Evolutionary conservation across 495 filamentous ascomycete genomes (phyloP).

Genomic region (Tuber melanosporum): DNA sequence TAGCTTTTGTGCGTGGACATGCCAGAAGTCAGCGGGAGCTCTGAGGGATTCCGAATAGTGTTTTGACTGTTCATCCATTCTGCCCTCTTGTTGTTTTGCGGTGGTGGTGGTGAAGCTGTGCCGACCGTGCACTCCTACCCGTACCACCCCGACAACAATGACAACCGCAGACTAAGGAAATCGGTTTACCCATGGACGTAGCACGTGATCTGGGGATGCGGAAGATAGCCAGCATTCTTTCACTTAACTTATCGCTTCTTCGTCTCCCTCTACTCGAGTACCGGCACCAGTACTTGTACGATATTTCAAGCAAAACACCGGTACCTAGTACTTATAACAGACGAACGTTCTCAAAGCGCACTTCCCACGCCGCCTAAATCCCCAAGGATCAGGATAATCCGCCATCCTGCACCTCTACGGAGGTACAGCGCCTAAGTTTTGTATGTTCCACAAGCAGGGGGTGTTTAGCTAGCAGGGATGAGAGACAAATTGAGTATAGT

Average conservation of each 20-base stretch:
- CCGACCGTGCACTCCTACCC: neutral
- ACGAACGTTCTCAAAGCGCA: neutral
- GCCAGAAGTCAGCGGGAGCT: slow-evolving; percentile 70
- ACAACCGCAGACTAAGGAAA: neutral
- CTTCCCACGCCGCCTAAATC: neutral
- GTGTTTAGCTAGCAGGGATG: too few relatives aligned
- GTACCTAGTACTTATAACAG: neutral
- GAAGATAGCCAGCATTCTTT: neutral
- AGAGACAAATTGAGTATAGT: too few relatives aligned
- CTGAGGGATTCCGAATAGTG: slow-evolving; percentile 46
- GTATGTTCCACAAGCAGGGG: too few relatives aligned
- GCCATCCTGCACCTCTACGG: neutral
- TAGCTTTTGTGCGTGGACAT: slow-evolving; percentile 62
- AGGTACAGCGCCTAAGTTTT: too few relatives aligned
- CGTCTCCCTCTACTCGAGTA: neutral
- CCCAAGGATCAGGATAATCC: neutral
- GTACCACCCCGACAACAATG: neutral
- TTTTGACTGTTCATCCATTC: neutral
- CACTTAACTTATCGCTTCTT: too few relatives aligned
- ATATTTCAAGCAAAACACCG: too few relatives aligned
- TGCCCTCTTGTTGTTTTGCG: neutral
- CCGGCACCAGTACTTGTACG: too few relatives aligned
- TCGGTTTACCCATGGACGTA: neutral
- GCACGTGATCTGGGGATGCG: neutral
- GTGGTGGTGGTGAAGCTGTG: neutral